phyloP scores from a whole-genome alignment of 495 filamentous ascomycete genomes.

The Extremus antarcticus region DNA sequence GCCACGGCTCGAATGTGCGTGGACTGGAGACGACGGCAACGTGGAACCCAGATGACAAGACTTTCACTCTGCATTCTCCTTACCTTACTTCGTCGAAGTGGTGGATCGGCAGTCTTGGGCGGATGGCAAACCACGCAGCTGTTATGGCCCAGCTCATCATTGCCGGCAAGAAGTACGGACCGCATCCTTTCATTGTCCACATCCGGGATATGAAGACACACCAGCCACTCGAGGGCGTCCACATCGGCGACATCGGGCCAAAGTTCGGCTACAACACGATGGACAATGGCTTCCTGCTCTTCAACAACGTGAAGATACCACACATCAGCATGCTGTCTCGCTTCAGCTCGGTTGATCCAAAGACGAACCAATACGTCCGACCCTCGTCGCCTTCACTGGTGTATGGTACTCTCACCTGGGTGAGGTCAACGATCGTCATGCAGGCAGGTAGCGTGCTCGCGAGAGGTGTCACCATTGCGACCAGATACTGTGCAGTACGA shows the following conservation, averaged over 20 bases:
- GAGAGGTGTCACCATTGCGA: slow-evolving; percentile 63
- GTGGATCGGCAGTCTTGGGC: slow-evolving; percentile 67
- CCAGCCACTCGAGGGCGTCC: slow-evolving; percentile 55
- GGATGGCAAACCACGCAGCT: slow-evolving; percentile 62
- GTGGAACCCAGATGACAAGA: slow-evolving; percentile 56
- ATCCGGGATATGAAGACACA: slow-evolving; percentile 61
- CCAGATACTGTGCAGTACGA: slow-evolving; percentile 55
- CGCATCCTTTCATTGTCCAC: slow-evolving; percentile 67
- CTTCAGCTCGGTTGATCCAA: slow-evolving; percentile 50
- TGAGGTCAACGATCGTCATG: slow-evolving; percentile 60
- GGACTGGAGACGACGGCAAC: slow-evolving; percentile 64
- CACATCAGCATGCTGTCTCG: slow-evolving; percentile 59
- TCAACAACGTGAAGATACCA: slow-evolving; percentile 60
- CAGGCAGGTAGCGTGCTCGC: slow-evolving; percentile 57
- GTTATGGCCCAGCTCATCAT: slow-evolving; percentile 65
- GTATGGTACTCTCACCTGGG: slow-evolving; percentile 64
- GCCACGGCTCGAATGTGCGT: slow-evolving; percentile 64
- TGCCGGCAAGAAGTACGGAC: slow-evolving; percentile 51
- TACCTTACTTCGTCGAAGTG: slow-evolving; percentile 60
- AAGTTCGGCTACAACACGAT: slow-evolving; percentile 41
- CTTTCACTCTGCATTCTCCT: slow-evolving; percentile 59
- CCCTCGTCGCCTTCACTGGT: slow-evolving; percentile 53
- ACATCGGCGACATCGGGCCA: slow-evolving; percentile 55
- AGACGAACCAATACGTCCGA: slow-evolving; percentile 50
- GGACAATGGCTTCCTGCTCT: slow-evolving; percentile 66